phyloP scores from a whole-genome alignment of 352 stramenopile genomes.

The Peronospora destructor region DNA sequence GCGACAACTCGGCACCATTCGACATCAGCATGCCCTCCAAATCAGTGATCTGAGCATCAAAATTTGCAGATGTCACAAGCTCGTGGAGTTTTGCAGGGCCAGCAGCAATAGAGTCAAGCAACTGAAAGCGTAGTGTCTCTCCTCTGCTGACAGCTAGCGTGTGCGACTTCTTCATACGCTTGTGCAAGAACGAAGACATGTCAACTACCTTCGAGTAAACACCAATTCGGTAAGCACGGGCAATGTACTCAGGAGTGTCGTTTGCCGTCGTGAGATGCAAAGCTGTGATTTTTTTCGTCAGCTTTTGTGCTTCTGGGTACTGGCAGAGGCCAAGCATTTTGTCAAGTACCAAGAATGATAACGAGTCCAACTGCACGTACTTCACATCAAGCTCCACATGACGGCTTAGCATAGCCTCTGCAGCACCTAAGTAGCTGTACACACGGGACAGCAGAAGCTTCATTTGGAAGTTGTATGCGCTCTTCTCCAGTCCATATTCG shows the following conservation, averaged over 20 bases:
- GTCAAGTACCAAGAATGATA: slow-evolving; percentile 80
- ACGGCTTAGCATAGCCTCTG: slow-evolving; percentile 50
- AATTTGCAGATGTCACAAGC: slow-evolving; percentile 36
- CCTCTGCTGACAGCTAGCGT: slow-evolving; percentile 58
- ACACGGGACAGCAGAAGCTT: slow-evolving; percentile 78
- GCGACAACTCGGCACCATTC: slow-evolving; percentile 35
- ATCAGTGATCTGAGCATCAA: slow-evolving; percentile 30
- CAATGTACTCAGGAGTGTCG: slow-evolving; percentile 79
- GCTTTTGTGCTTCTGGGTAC: slow-evolving; percentile 42
- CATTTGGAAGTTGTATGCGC: slow-evolving; percentile 88
- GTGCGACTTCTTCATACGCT: slow-evolving; percentile 71
- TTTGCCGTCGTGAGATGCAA: slow-evolving; percentile 50
- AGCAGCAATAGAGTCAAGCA: slow-evolving; percentile 42
- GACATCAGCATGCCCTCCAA: slow-evolving; percentile 42
- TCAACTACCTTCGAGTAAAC: slow-evolving; percentile 82
- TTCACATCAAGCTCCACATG: slow-evolving; percentile 80
- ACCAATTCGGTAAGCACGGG: slow-evolving; percentile 67
- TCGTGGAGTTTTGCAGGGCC: slow-evolving; percentile 45
- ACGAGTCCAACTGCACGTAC: slow-evolving; percentile 79
- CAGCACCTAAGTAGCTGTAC: slow-evolving; percentile 68
- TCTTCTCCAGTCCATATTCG: slow-evolving; percentile 70
- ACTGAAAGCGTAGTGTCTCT: slow-evolving; percentile 49
- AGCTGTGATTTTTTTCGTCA: slow-evolving; percentile 41
- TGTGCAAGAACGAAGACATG: slow-evolving; percentile 71
- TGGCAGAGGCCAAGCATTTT: slow-evolving; percentile 64